Evolutionary conservation across 106 monocot genomes (phyloP), one percentile per base, ranked within the genome.

Genomic region (Dioscorea dumetorum): DNA sequence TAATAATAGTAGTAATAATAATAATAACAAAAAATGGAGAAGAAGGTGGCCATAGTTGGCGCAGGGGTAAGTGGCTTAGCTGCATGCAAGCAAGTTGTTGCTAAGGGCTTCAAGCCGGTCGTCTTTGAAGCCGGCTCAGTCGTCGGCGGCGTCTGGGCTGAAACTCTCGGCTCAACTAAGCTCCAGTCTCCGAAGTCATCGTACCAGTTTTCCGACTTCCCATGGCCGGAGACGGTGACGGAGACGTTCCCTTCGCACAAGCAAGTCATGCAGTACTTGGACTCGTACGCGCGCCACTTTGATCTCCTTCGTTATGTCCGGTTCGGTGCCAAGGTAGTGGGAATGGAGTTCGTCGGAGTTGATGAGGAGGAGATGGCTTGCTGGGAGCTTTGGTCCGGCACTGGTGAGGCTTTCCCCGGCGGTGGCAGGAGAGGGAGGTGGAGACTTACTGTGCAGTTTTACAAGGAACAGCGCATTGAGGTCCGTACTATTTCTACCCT

Each of bases 11-110:
- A n/a, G n/a, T n/a, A n/a, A n/a, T n/a, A n/a, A n/a, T n/a, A n/a
- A n/a, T n/a, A n/a, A n/a, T n/a, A n/a, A n/a, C n/a, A n/a, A 28
- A 28, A 28, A 28, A 59, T 59, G 72, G 48, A 24, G 74, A 73
- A 69, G 51, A 73, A 62, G 60, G 64, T 87, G 24, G 77, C 58
- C 60, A 77, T 87, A 24, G 65, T 87, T 3, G 87, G 87, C 9
- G 80, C 83, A 1, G 87, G 87, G 68, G 50, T 83, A 24, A 87
- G 83, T 65, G 87, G 87, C 65, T 74, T 87, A 22, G 49, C 61
- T 6, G 74, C 77, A 14, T 77, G 80, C 77, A 83, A 78, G 48
- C 72, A 83, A 51, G 12, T 74, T 12, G 28, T 80, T 3, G 70
- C 77, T 57, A 76, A 54, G 48, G 80, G 80, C 48, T 67, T 78